Percentiles rank a stretch among this genome's conserved stretches.
Evolutionary conservation across 192 early-diverging fungal species (phyloP).

Genomic region (Linnemannia schmuckeri): DNA sequence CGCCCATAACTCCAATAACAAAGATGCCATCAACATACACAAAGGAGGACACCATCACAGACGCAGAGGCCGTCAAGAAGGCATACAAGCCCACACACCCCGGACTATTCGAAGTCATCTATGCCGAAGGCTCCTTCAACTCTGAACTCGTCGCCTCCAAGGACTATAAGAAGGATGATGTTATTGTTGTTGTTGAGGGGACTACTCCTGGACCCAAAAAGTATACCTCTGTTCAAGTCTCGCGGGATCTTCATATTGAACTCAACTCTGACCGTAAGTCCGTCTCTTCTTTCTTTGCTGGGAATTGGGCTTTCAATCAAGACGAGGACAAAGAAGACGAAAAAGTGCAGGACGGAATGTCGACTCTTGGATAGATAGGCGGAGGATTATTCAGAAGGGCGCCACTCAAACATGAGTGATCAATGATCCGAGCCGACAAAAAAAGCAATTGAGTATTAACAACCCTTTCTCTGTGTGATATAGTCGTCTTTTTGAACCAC

Average conservation of each 20-base stretch:
- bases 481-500: slow-evolving; percentile 61
- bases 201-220: slow-evolving; percentile 61
- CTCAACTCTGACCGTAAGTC: slow-evolving; percentile 64
- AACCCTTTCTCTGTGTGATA: neutral
- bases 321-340: neutral
- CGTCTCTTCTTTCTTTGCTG: neutral
- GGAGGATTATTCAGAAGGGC: neutral
- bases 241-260: slow-evolving; percentile 60
- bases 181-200: slow-evolving; percentile 57
- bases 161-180: slow-evolving; percentile 51
- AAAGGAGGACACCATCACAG: slow-evolving; percentile 34
- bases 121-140: slow-evolving; percentile 54
- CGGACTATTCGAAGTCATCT: slow-evolving; percentile 51
- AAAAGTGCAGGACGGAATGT: neutral
- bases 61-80: slow-evolving; percentile 27
- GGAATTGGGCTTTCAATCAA: neutral
- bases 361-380: neutral
- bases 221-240: slow-evolving; percentile 67
- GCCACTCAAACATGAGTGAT: neutral
- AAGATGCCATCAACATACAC: slow-evolving; percentile 18
- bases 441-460: neutral
- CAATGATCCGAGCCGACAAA: neutral
- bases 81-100: slow-evolving; percentile 51
- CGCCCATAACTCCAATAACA: neutral
- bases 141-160: slow-evolving; percentile 57